Conservation (phyloP, 2,329 filamentous ascomycete genomes). For the Penicillium hesseltinei region DNA sequence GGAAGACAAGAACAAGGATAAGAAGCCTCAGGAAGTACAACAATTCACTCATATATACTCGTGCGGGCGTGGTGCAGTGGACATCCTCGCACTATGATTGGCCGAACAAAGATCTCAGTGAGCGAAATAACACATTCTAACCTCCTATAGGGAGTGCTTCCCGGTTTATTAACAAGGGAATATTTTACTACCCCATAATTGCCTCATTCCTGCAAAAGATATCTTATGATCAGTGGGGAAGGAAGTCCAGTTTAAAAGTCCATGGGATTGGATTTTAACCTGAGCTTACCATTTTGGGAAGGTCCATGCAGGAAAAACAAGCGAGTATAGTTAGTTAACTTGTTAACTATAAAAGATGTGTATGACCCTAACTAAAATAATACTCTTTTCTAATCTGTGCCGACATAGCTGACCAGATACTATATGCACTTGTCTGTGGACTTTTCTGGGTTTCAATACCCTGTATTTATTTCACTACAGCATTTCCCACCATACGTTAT, state of each 20-base stretch:
- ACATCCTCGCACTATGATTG: constrained; percentile 16
- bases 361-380: no score
- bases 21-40: background rate
- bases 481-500: no score
- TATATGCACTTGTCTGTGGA: no score
- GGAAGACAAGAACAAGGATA: background rate
- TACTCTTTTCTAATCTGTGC: no score
- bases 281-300: constrained; percentile 17
- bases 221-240: background rate
- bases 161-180: constrained; percentile 2
- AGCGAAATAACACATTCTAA: constrained; percentile 17
- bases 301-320: constrained; percentile 22
- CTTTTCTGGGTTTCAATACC: no score
- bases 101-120: constrained; percentile 23
- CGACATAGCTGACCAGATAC: no score
- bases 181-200: constrained; percentile 12
- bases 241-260: background rate
- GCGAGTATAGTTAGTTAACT: no score
- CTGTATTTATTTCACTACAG: no score
- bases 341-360: no score
- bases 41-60: constrained; percentile 16
- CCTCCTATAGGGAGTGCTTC: constrained; percentile 16
- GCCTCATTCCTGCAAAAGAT: constrained; percentile 10
- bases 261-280: background rate
- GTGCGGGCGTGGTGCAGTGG: constrained; percentile 3